These are phyloP conservation scores for Pelargonium cotyledonis DNA, from an alignment of 441 rosid genomes.

Conservation along the genomic window DNA sequence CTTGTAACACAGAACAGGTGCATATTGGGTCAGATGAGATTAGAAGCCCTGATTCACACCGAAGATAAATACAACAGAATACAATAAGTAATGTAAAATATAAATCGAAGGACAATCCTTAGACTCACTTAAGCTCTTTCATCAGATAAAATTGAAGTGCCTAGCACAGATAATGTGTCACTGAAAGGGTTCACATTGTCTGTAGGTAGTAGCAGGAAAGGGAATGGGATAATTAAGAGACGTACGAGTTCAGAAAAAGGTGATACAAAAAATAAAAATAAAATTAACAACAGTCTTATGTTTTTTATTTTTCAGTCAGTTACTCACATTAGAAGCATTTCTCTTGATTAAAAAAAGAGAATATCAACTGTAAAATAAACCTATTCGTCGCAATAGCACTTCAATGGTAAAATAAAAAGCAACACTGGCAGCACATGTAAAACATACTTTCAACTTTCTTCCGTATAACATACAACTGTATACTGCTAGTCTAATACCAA, in stretches of 20 bases:
- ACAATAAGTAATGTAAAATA: not conserved
- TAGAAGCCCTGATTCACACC: conserved; percentile 6
- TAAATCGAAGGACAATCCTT: not conserved
- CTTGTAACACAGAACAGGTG: conserved; percentile 21
- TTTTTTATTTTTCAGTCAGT: not conserved
- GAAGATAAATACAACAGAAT: not conserved
- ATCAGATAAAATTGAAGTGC: not conserved
- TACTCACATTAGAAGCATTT: not conserved
- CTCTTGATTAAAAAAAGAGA: not conserved
- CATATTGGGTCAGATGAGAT: conserved; percentile 13
- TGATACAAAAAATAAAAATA: too few species aligned
- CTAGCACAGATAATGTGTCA: not conserved
- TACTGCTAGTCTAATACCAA: conserved; percentile 6
- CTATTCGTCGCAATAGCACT: not conserved
- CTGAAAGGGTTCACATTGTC: not conserved
- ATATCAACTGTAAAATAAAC: not conserved
- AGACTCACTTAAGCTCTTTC: not conserved
- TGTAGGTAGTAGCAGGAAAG: not conserved
- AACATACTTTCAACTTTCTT: not conserved
- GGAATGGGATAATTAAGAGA: not conserved
- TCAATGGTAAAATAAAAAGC: not conserved
- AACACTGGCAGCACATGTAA: not conserved
- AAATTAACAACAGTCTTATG: not conserved
- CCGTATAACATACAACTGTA: not conserved
- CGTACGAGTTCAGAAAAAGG: too few species aligned